Base-by-base conservation (phyloP, 176 grass and related monocot genomes). In the Chrysopogon serrulatus region DNA sequence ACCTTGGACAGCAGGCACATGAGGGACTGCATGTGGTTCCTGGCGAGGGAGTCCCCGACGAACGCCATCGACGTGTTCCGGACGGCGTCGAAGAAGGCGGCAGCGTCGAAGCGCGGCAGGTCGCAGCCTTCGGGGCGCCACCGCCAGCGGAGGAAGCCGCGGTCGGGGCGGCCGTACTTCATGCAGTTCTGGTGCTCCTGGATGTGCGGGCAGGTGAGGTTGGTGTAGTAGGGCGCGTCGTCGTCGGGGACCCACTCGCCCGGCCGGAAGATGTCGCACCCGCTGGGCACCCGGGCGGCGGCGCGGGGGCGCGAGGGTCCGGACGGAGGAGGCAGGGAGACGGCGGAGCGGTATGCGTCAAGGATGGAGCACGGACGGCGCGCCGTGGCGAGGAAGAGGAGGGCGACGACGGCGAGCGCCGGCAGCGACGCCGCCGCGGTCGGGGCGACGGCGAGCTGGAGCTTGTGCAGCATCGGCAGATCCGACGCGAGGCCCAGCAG, bases 111-210 rank as follows among this genome's bases (percentile, higher is more conserved):
- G 6, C 56, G 79, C 5, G 93, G 90, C 0, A 96, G 74, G 23
- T 92, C 81, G 83, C 93, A 96, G 0, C 65, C 54, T 12, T 37
- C 47, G 19, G 90, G 91, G 3, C 78, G 79, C 93, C 93, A 96
- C 17, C 83, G 79, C 90, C 93, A 93, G 10, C 26, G 15, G 1
- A 95, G 78, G 81, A 90, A 95, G 0, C 85, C 88, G 31, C 65
- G 77, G 88, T 95, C 90, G 0, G 90, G 93, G 18, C 88, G 71
- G 16, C 90, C 93, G 53, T 92, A 92, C 86, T 90, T 92, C 56
- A 95, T 84, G 88, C 93, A 95, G 83, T 95, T 95, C 85, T 95
- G 93, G 88, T 92, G 88, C 85, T 92, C 93, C 80, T 95, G 90
- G 79, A 95, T 95, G 24, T 61, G 31, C 36, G 59, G 63, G 82